A percentile compares a stretch with the other conserved stretches of the same genome.
Evolutionary conservation across 1,139 yeast species (phyloP).

Genomic region (Pichia sp.): DNA sequence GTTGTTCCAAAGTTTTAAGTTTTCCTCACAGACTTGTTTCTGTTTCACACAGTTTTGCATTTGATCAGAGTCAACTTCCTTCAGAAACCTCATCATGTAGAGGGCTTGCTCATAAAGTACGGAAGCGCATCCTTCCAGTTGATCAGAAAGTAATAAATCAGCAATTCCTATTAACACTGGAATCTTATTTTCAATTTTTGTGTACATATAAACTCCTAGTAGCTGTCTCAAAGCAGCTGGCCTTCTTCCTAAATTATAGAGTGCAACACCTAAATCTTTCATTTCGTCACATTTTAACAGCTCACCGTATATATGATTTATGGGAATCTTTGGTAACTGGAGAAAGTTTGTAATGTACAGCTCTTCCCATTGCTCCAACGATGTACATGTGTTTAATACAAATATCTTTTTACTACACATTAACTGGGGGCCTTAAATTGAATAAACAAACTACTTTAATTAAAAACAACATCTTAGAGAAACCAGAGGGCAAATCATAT

Average conservation of each 20-base stretch:
- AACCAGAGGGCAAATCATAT: too few species aligned
- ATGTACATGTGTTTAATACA: not conserved
- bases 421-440: too few species aligned
- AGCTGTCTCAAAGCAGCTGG: not conserved
- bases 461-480: too few species aligned
- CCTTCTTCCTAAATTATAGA: conserved; percentile 3
- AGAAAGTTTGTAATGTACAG: conserved; percentile 1
- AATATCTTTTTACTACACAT: too few species aligned
- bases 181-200: not conserved
- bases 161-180: not conserved
- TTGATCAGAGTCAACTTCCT: too few species aligned
- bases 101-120: not conserved
- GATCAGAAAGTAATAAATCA: not conserved
- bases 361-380: conserved; percentile 3
- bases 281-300: not conserved
- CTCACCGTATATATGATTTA: not conserved
- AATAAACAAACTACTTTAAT: too few species aligned
- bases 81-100: not conserved
- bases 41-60: not conserved
- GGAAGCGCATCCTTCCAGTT: not conserved
- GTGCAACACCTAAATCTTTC: not conserved
- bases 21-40: not conserved
- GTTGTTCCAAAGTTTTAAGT: not conserved
- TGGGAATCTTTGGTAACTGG: not conserved
- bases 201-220: not conserved